These are phyloP conservation scores for Alnus glutinosa DNA, from an alignment of 306 rosid genomes.

Conservation along the genomic window DNA sequence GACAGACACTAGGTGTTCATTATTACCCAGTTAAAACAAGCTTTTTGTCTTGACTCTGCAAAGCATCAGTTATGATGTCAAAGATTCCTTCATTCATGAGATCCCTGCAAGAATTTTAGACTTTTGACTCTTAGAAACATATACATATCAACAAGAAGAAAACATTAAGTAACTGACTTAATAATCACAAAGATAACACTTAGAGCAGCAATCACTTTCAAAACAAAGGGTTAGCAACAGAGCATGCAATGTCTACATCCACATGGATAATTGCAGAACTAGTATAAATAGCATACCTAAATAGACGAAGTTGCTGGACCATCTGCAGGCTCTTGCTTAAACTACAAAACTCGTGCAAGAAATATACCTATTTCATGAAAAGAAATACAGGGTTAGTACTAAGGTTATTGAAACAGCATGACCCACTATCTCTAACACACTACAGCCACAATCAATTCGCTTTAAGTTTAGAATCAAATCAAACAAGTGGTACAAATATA, in stretches of 20 bases:
- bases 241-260: not conserved
- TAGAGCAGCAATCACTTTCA: slow-evolving; percentile 11
- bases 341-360: slow-evolving; percentile 90
- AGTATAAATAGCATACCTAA: slow-evolving; percentile 59
- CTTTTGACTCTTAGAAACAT: slow-evolving; percentile 28
- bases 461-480: slow-evolving; percentile 2
- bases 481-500: not conserved
- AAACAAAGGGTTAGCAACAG: slow-evolving; percentile 8
- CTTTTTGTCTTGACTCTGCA: slow-evolving; percentile 85
- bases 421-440: not conserved
- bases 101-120: slow-evolving; percentile 62
- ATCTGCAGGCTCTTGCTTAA: slow-evolving; percentile 91
- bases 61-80: slow-evolving; percentile 66
- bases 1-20: slow-evolving; percentile 20
- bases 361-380: slow-evolving; percentile 57
- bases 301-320: slow-evolving; percentile 91
- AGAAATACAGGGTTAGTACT: not conserved
- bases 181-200: slow-evolving; percentile 21
- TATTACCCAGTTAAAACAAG: slow-evolving; percentile 87
- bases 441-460: not conserved
- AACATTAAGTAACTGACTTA: not conserved
- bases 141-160: slow-evolving; percentile 17
- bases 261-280: slow-evolving; percentile 14
- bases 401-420: not conserved
- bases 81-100: slow-evolving; percentile 94